Percentiles rank a stretch among this genome's conserved stretches.
phyloP scores from a whole-genome alignment of 139 green algal species.

The Tetraselmis chui region DNA sequence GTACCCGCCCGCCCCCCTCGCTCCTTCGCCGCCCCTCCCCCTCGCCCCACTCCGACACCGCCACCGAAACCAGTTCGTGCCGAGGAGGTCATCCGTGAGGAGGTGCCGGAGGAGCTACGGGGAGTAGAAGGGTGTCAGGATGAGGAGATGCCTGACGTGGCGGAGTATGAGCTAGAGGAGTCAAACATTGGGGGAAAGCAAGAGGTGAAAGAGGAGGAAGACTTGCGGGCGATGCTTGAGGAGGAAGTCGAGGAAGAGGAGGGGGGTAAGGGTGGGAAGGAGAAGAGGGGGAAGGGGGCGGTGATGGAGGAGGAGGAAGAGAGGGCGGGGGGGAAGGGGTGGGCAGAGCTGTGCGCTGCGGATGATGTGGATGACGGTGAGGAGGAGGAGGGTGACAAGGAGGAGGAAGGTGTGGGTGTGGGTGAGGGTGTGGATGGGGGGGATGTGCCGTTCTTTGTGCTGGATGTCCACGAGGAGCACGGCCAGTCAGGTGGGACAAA shows the following conservation, averaged over 20 bases:
- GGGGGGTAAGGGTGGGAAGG: background rate
- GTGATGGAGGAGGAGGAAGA: background rate
- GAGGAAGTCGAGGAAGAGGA: background rate
- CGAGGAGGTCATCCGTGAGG: too few species aligned
- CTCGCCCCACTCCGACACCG: too few species aligned
- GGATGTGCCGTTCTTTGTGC: slow-evolving; percentile 75
- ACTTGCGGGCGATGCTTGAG: background rate
- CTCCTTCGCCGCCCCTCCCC: background rate
- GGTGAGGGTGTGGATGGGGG: slow-evolving; percentile 24
- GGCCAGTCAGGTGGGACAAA: slow-evolving; percentile 34
- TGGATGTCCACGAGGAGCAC: slow-evolving; percentile 85
- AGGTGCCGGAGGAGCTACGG: too few species aligned
- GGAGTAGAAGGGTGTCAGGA: too few species aligned
- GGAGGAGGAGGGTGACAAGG: slow-evolving; percentile 11
- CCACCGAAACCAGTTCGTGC: too few species aligned
- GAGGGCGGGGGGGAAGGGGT: background rate
- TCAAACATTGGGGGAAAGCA: background rate
- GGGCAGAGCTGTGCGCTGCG: background rate
- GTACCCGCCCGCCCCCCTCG: background rate
- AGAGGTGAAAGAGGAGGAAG: background rate
- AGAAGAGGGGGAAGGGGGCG: background rate
- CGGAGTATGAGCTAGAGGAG: background rate
- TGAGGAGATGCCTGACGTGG: background rate
- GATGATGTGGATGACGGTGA: slow-evolving; percentile 1
- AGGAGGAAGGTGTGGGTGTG: slow-evolving; percentile 5